These are phyloP conservation scores for Rossbeevera mucosa DNA, from an alignment of 768 basidiomycete genomes.

Conservation along the genomic window DNA sequence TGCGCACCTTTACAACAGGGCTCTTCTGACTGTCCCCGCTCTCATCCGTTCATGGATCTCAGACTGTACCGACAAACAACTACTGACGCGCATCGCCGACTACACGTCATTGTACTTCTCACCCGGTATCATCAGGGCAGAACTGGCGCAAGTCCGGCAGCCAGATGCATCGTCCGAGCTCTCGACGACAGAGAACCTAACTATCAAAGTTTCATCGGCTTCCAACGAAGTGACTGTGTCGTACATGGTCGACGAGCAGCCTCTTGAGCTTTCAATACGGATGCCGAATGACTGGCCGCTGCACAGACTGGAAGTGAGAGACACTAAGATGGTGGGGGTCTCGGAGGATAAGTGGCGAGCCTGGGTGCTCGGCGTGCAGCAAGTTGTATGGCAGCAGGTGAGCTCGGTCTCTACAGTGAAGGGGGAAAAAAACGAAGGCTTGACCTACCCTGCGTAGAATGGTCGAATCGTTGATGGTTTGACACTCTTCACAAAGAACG, in stretches of 20 bases:
- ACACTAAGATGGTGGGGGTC: conserved; percentile 80
- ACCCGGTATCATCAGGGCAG: conserved; percentile 78
- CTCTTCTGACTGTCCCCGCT: conserved; percentile 78
- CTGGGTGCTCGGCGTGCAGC: conserved; percentile 91
- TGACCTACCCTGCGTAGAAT: conserved; percentile 47
- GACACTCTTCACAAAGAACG: conserved; percentile 90
- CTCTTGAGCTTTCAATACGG: conserved; percentile 81
- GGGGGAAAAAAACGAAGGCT: too few relatives aligned
- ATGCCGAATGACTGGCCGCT: conserved; percentile 92
- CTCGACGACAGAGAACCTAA: conserved; percentile 65
- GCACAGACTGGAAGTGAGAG: conserved; percentile 81
- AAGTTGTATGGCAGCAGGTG: conserved; percentile 85
- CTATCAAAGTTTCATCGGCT: conserved; percentile 67
- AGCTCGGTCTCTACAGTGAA: conserved; percentile 21
- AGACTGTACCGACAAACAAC: conserved; percentile 84
- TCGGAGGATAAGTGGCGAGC: conserved; percentile 87
- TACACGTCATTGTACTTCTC: conserved; percentile 87
- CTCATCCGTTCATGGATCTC: conserved; percentile 82
- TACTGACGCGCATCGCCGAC: conserved; percentile 66
- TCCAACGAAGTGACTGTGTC: conserved; percentile 79
- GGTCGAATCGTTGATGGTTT: conserved; percentile 87
- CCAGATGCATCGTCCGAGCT: conserved; percentile 52
- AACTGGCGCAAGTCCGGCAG: conserved; percentile 69
- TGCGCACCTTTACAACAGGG: conserved; percentile 86
- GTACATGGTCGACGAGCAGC: conserved; percentile 90